These are phyloP conservation scores for Eutypella sp. DNA, from an alignment of 2,329 filamentous ascomycete genomes.

Conservation along the genomic window DNA sequence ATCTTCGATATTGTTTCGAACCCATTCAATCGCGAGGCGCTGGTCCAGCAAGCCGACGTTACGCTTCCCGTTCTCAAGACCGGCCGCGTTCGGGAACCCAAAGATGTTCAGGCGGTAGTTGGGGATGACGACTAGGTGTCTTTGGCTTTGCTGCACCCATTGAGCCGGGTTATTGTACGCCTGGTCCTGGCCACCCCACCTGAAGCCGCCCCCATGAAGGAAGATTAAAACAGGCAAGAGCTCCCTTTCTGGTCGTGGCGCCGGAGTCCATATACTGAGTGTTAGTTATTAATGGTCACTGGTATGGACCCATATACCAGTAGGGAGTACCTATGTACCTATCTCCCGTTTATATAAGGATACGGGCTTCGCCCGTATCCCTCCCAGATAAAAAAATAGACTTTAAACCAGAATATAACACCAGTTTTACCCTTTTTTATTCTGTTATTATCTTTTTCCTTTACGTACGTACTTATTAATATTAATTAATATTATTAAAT, in stretches of 20 bases:
- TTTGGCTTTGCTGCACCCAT: slow-evolving; percentile 24
- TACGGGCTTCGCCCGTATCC: no score
- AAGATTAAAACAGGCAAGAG: slow-evolving; percentile 35
- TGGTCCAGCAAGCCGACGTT: slow-evolving; percentile 48
- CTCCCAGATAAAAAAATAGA: no score
- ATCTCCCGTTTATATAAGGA: no score
- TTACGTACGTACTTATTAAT: no score
- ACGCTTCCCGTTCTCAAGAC: slow-evolving; percentile 20
- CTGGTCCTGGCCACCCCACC: slow-evolving; percentile 31
- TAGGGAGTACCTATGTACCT: no score
- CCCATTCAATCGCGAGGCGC: slow-evolving; percentile 45
- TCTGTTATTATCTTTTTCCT: not conserved
- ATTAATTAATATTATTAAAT: no score
- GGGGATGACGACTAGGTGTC: slow-evolving; percentile 32
- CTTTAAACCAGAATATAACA: not conserved
- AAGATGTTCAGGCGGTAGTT: slow-evolving; percentile 35
- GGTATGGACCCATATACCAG: no score
- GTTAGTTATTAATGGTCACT: slow-evolving; percentile 17
- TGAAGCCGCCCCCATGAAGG: slow-evolving; percentile 39
- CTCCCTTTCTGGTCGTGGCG: slow-evolving; percentile 8
- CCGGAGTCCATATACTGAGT: slow-evolving; percentile 36
- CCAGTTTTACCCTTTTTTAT: not conserved
- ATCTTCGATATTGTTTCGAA: slow-evolving; percentile 39
- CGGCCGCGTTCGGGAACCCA: slow-evolving; percentile 27
- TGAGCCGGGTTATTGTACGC: slow-evolving; percentile 34